phyloP scores from a whole-genome alignment of 495 filamentous ascomycete species.

The Aspergillus sclerotioniger region DNA sequence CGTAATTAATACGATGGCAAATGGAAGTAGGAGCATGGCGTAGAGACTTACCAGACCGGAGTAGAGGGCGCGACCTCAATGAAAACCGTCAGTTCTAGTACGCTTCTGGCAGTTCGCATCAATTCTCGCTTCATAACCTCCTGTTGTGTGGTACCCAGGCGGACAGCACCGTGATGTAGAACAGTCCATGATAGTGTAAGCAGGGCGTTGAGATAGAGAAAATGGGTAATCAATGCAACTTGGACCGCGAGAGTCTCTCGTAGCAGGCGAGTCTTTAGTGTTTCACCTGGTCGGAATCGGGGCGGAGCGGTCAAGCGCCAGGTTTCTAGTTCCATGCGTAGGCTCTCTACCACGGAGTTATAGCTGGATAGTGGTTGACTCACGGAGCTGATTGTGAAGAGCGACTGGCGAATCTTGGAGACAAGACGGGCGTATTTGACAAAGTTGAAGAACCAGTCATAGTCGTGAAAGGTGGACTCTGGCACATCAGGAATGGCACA shows the following conservation, averaged over 20 bases:
- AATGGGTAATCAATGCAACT: conserved; percentile 17
- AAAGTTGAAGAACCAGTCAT: conserved; percentile 23
- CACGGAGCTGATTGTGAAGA: conserved; percentile 17
- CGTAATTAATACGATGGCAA: too few species aligned
- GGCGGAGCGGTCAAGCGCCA: conserved; percentile 17
- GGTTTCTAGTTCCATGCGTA: conserved; percentile 15
- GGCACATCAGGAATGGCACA: conserved; percentile 17
- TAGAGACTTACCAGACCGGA: conserved; percentile 16
- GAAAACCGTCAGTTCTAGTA: conserved; percentile 22
- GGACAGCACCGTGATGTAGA: conserved; percentile 10
- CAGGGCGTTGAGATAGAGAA: conserved; percentile 18
- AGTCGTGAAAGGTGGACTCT: conserved; percentile 18
- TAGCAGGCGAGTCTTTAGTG: conserved; percentile 12
- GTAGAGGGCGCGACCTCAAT: conserved; percentile 22
- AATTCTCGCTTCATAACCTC: conserved; percentile 14
- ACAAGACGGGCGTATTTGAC: conserved; percentile 18
- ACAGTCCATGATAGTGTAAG: conserved; percentile 21
- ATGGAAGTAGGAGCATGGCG: neutral
- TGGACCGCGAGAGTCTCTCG: conserved; percentile 8
- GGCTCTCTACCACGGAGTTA: conserved; percentile 1
- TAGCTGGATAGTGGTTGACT: conserved; percentile 8
- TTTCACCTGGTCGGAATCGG: conserved; percentile 17
- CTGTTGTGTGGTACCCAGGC: conserved; percentile 5
- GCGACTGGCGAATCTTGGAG: conserved; percentile 13
- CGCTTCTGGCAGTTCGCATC: conserved; percentile 15